Evolutionary conservation across 1,139 yeast species (phyloP), one percentile per base, ranked within the genome.

Genomic region (Pichia sp.): DNA sequence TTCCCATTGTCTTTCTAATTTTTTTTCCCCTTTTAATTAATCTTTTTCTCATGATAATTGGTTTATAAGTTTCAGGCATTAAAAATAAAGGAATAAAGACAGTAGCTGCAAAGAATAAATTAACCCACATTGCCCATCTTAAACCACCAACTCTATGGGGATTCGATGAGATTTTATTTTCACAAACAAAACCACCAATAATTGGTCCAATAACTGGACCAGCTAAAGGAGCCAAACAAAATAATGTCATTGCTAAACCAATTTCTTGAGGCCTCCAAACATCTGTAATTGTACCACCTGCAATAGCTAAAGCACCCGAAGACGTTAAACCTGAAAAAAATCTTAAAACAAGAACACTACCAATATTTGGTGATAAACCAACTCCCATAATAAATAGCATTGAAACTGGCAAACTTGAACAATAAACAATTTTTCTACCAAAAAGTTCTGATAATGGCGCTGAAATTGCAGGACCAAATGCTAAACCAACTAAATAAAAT

Each of bases 161-260:
- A 29, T 39, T 22, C 1, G 28, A 3, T 2, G 59, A 54, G 9
- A 31, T 45, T 58, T 81, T 75, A 43, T 71, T 60, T 57, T 80
- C 79, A 23, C 80, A 82, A 23, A 85, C 85, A 60, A 80, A 85
- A 0, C 89, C 87, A 45, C 95, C 95, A 59, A 86, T 76, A 43
- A 86, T 71, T 23, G 95, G 95, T 39, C 95, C 94, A 42, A 85
- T 64, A 36, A 83, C 84, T 2, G 96, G 95, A 50, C 95, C 95
- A 62, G 82, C 73, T 57, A 80, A 81, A 35, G 87, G 87, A 35
- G 81, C 83, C 55, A 77, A 66, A 66, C 82, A 79, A 66, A 81
- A 85, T 43, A 75, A 69, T 2, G 87, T 78, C 76, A 84, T 76
- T 22, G 92, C 90, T 20, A 80, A 56, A 16, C 86, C 83, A 58